phyloP scores from a whole-genome alignment of 2,329 filamentous ascomycete species.

The Xylariaceae sp. region DNA sequence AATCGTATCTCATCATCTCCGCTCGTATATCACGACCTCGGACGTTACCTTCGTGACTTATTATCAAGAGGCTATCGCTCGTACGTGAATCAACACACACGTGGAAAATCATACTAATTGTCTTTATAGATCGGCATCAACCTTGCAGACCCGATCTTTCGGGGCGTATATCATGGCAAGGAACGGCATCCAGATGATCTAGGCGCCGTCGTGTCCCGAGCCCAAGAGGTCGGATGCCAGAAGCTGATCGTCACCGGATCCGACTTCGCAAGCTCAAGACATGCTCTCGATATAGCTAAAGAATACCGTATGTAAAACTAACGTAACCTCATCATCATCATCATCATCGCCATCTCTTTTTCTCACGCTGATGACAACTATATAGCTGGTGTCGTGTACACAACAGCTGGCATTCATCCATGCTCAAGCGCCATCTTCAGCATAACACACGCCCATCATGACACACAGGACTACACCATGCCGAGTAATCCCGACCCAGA shows the following conservation, averaged over 20 bases:
- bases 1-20: not conserved
- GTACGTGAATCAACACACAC: not conserved
- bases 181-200: conserved; percentile 69
- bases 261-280: conserved; percentile 69
- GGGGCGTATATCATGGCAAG: conserved; percentile 76
- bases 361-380: conserved; percentile 3
- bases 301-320: conserved; percentile 57
- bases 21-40: not conserved
- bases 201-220: conserved; percentile 69
- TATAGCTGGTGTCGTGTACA: conserved; percentile 69
- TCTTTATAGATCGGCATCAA: conserved; percentile 80
- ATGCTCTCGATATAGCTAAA: conserved; percentile 67
- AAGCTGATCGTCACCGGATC: conserved; percentile 95
- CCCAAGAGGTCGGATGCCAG: conserved; percentile 68
- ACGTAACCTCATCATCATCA: not conserved
- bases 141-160: conserved; percentile 85
- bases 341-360: not conserved
- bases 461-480: conserved; percentile 41
- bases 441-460: conserved; percentile 39
- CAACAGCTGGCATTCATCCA: conserved; percentile 90
- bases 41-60: not conserved
- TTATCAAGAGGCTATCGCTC: not conserved
- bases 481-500: conserved; percentile 50
- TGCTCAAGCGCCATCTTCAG: conserved; percentile 80
- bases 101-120: conserved; percentile 1